Evolutionary conservation across 169 alveolate genomes (phyloP).

Genomic region (Plasmodium chabaudi): DNA sequence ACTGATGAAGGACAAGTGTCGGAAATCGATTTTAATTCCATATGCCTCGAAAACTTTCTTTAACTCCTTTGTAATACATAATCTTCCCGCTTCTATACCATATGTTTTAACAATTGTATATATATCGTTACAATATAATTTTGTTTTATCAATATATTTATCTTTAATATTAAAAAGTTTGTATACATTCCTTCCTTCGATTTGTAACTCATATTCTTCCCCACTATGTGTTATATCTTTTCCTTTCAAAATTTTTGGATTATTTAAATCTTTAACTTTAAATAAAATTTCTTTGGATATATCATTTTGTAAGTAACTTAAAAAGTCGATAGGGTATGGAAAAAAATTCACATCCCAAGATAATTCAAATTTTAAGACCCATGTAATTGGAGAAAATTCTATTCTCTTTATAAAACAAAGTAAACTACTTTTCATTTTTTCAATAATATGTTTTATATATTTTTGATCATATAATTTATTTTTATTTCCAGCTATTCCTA

Average conservation of each 20-base stretch:
- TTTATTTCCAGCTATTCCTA: constrained; percentile 57
- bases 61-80: constrained; percentile 95
- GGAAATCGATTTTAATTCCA: constrained; percentile 96
- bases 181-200: constrained; percentile 91
- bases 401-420: constrained; percentile 69
- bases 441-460: constrained; percentile 76
- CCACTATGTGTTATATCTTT: constrained; percentile 77
- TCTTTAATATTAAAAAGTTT: constrained; percentile 81
- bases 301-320: constrained; percentile 80
- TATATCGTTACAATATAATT: constrained; percentile 94
- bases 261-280: constrained; percentile 78
- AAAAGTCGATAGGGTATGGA: constrained; percentile 81
- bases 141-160: constrained; percentile 91
- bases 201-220: constrained; percentile 82
- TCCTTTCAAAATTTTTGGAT: constrained; percentile 80
- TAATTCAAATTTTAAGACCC: constrained; percentile 76
- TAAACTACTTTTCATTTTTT: constrained; percentile 71
- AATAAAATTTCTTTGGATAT: constrained; percentile 78
- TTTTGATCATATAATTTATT: constrained; percentile 66
- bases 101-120: constrained; percentile 92
- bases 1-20: constrained; percentile 97
- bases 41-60: constrained; percentile 95
- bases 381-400: constrained; percentile 71
- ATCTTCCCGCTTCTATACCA: constrained; percentile 99
- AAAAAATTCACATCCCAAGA: constrained; percentile 78